Base-by-base conservation (phyloP, 805 yeast species). In the Nematodospora valgi region DNA sequence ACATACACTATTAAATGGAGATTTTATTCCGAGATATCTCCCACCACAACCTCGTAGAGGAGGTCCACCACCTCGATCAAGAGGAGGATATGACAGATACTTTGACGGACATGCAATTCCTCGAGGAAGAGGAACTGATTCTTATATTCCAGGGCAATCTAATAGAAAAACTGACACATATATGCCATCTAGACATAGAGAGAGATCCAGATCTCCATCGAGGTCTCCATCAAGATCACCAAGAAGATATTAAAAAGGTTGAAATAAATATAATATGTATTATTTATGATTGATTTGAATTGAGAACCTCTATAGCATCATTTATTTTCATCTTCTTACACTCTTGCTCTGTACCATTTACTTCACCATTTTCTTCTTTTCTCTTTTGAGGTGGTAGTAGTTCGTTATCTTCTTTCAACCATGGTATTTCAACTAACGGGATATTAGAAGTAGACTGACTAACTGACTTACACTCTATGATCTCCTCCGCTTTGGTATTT, bases 381-480 rank as follows among this genome's bases (percentile, higher is more conserved):
- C 29, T 12, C 29, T 26, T 26, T 15, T 26, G 29, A 5, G 29
- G 18, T 26, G 29, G 7, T 26, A 8, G 10, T 6, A 17, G 6
- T 13, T 33, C 39, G n/a, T 17, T 22, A 4, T 22, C 36, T 8
- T 31, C 40, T 14, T 45, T 47, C 23, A 57, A 39, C 64, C 64
- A 59, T 6, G 62, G 59, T 8, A 59, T 59, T 30, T 47, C 53
- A 6, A 53, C 49, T 38, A 58, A 43, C 2, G 51, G 48, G 4
- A 53, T 38, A 17, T 37, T 48, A n/a, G 33, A n/a, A 20, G 37
- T 30, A 8, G 30, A 28, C 17, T 25, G 24, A 12, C 30, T 21
- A 21, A 7, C 10, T 21, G 10, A 21, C 10, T 21, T 21, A 7
- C 23, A 7, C 23, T 21, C 21, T 11, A n/a, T 17, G 6, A 12